These are phyloP conservation scores for Lagenaria siceraria DNA, from an alignment of 306 rosid genomes.

Conservation along the genomic window DNA sequence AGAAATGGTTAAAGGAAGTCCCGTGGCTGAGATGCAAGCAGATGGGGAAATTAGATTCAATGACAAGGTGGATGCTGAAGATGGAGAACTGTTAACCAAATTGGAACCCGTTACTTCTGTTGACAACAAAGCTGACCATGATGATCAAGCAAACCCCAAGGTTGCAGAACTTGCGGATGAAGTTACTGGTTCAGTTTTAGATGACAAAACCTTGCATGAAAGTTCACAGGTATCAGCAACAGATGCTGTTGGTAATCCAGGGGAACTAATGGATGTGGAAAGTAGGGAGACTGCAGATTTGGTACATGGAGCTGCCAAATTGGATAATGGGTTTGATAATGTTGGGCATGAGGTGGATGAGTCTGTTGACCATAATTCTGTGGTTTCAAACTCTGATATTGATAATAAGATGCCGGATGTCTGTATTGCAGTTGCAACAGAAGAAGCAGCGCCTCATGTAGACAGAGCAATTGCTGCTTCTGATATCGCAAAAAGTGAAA, in stretches of 20 bases:
- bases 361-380: slow-evolving; percentile 1
- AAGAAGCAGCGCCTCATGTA: slow-evolving; percentile 6
- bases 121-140: background rate
- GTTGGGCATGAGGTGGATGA: slow-evolving; percentile 20
- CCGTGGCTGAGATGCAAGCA: slow-evolving; percentile 6
- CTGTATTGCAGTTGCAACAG: slow-evolving; percentile 2
- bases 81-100: background rate
- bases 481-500: slow-evolving; percentile 15
- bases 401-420: slow-evolving; percentile 5
- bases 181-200: background rate
- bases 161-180: slow-evolving; percentile 14
- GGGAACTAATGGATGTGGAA: slow-evolving; percentile 25
- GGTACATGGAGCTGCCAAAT: slow-evolving; percentile 15
- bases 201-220: slow-evolving; percentile 16
- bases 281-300: slow-evolving; percentile 19
- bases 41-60: slow-evolving; percentile 10
- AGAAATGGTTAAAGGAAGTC: background rate
- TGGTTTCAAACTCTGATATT: slow-evolving; percentile 11
- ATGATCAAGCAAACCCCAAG: slow-evolving; percentile 11
- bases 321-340: slow-evolving; percentile 40
- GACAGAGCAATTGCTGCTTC: slow-evolving; percentile 13
- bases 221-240: slow-evolving; percentile 21
- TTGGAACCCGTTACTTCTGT: background rate
- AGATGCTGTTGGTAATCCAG: slow-evolving; percentile 34
- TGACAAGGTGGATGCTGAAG: slow-evolving; percentile 12